Base-by-base conservation (phyloP, 2,329 filamentous ascomycete genomes). In the Tympanopsis confertula region DNA sequence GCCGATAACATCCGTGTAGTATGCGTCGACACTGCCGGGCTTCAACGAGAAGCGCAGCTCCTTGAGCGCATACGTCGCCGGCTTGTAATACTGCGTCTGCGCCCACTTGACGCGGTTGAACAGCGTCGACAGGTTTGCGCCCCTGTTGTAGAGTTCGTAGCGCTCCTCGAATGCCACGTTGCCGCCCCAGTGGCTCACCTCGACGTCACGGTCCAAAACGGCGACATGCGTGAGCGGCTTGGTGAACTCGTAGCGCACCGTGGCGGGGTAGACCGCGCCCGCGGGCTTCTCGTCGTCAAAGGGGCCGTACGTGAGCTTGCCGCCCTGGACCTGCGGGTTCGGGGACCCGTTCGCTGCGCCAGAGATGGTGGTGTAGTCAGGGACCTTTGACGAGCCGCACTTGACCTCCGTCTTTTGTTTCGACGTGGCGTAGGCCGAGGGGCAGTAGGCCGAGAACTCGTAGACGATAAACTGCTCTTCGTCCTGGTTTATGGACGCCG, bases 381-480 rank as follows among this genome's bases (percentile, higher is more conserved):
- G 83, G 19, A 94, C 71, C 49, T 85, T 80, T 45, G 72, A 65
- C 39, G 76, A 82, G 35, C 84, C 74, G 49, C 94, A 79, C 67
- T 95, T 95, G 62, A 98, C 63, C 62, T 96, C 94, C 28, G 91
- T 96, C 75, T 95, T 95, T 59, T 98, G 91, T 66, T 94, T 94
- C 51, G 74, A 59, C 13, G 87, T 95, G 14, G 71, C 64, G 65
- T 98, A 98, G 43, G 82, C 80, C 7, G 86, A 93, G 13, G 80
- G 81, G 35, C 71, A 74, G 61, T 94, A 94, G 47, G 84, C 83
- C 43, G 85, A 89, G 66, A 94, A 93, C 39, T 77, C 69, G 66
- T 93, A 87, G 40, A 75, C 69, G 38, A 98, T 78, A 63, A 81
- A 95, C 62, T 98, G 91, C 57, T 81, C 77, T 37, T 87, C 86